A percentile compares a stretch with the other conserved stretches of the same genome.
These are phyloP conservation scores for Vickermania ingenoplastis DNA, from an alignment of 208 protist species.

Conservation along the genomic window DNA sequence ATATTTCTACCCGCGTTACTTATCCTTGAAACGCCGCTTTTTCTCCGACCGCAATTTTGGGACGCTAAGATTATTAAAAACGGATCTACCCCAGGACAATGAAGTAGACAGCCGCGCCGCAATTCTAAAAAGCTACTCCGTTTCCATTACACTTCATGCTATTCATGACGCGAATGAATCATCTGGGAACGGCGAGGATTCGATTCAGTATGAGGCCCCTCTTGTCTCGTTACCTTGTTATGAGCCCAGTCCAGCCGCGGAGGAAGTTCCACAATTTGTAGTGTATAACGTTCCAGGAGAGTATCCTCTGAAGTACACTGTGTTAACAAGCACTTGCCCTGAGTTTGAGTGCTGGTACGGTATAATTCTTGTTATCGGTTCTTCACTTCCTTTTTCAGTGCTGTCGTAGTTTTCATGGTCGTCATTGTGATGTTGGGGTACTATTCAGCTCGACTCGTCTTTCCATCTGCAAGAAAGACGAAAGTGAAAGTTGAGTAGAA, in stretches of 20 bases:
- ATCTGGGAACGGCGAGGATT: background rate
- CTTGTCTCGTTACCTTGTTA: background rate
- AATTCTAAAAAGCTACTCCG: no score
- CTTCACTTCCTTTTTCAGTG: background rate
- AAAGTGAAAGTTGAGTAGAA: no score
- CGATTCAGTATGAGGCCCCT: background rate
- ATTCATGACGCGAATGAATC: no score
- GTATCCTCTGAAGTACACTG: conserved; percentile 23
- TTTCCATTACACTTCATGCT: no score
- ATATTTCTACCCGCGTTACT: conserved; percentile 13
- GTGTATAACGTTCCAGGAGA: conserved; percentile 23
- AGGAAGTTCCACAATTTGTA: conserved; percentile 13
- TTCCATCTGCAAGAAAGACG: conserved; percentile 4
- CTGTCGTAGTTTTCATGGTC: background rate
- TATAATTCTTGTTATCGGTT: background rate
- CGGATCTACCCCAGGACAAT: no score
- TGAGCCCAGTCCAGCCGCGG: background rate
- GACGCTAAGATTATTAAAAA: conserved; percentile 12
- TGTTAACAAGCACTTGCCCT: conserved; percentile 14
- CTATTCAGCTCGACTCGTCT: background rate
- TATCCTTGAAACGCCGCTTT: conserved; percentile 14
- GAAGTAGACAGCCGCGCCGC: no score
- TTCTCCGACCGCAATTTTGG: conserved; percentile 22
- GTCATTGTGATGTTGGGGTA: background rate
- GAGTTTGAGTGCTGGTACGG: conserved; percentile 30